These are phyloP conservation scores for Nakaseomyces kungkrabaensis DNA, from an alignment of 1,139 yeast species.

Conservation along the genomic window DNA sequence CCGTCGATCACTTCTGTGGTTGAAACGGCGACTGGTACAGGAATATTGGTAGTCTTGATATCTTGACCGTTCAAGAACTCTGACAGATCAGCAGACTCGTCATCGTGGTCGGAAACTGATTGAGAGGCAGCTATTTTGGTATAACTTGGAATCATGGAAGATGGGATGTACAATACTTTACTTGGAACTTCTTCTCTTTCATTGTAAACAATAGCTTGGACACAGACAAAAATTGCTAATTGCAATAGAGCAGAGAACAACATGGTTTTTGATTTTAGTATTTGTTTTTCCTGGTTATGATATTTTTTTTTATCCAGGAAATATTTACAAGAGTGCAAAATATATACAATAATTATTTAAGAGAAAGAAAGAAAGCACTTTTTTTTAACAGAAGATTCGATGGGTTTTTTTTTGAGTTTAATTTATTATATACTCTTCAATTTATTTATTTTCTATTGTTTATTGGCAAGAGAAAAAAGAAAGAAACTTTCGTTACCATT, in stretches of 20 bases:
- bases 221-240: not conserved
- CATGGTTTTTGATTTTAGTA: not conserved
- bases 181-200: not conserved
- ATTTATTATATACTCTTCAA: too few species aligned
- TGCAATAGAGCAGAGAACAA: not conserved
- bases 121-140: not conserved
- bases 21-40: not conserved
- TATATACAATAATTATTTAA: too few species aligned
- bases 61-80: conserved; percentile 1
- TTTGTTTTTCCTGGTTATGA: not conserved
- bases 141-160: conserved; percentile 1
- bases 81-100: conserved; percentile 1
- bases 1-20: not conserved
- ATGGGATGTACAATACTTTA: not conserved
- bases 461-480: too few species aligned
- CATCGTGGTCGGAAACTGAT: not conserved
- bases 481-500: too few species aligned
- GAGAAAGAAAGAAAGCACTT: too few species aligned
- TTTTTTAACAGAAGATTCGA: too few species aligned
- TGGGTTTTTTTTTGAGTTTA: too few species aligned
- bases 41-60: not conserved
- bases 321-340: too few species aligned
- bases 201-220: not conserved
- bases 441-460: too few species aligned
- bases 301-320: too few species aligned